A percentile compares a stretch with the other conserved stretches of the same genome.
phyloP scores from a whole-genome alignment of 2,329 filamentous ascomycete species.

The Calycina herbarum region DNA sequence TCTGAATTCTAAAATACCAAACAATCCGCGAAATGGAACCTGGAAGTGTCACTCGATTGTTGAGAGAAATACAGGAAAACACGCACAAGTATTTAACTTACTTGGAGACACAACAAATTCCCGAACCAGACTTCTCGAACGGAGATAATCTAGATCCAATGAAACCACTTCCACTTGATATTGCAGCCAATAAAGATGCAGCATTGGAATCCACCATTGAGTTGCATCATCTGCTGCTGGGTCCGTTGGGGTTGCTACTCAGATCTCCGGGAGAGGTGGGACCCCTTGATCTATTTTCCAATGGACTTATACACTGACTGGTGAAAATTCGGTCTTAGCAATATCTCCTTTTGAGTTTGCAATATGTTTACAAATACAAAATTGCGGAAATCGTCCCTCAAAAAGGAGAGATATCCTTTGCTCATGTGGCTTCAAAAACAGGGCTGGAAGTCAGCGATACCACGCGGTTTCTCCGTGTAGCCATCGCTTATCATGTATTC shows the following conservation, averaged over 20 bases:
- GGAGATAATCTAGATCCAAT: neutral
- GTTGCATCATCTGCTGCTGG: neutral
- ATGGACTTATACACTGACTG: neutral
- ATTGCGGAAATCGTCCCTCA: neutral
- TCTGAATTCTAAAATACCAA: no score
- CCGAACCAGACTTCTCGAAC: neutral
- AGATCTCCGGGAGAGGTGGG: neutral
- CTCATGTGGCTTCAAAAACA: neutral
- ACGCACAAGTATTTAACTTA: neutral
- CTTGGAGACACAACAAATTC: neutral
- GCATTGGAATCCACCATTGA: neutral
- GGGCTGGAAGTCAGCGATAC: neutral
- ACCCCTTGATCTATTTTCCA: neutral
- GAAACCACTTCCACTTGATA: neutral
- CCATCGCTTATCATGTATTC: neutral
- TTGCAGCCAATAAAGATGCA: neutral
- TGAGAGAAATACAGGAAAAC: neutral
- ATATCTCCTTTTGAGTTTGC: neutral
- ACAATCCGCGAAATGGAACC: neutral
- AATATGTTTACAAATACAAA: neutral
- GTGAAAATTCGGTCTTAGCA: neutral
- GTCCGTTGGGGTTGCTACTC: neutral
- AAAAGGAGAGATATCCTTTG: neutral
- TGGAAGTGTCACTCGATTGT: neutral
- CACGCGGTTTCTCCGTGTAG: neutral